Evolutionary conservation across 345 rosid species (phyloP).

Genomic region (Geranium brycei): DNA sequence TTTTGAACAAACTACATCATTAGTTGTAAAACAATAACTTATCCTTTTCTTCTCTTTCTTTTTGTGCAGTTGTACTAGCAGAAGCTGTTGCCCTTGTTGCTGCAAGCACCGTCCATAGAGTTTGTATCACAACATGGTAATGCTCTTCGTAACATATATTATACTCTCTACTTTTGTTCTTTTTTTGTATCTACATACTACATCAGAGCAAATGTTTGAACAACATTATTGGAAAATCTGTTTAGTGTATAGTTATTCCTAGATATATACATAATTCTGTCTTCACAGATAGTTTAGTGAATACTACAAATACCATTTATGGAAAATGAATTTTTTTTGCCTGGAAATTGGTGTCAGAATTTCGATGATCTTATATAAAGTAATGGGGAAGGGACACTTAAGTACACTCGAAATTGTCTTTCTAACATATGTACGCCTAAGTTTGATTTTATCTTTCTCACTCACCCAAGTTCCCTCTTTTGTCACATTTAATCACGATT

Average conservation of each 20-base stretch:
- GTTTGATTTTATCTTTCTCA: no score
- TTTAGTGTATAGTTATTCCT: neutral
- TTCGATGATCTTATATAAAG: no score
- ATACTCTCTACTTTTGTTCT: neutral
- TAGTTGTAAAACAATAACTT: neutral
- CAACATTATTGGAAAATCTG: neutral
- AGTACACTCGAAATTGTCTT: no score
- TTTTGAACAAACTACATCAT: neutral
- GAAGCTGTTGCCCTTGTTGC: conserved; percentile 59
- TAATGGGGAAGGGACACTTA: no score
- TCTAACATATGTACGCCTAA: no score
- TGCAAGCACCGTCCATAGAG: conserved; percentile 64
- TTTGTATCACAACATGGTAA: conserved; percentile 83
- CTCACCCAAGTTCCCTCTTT: no score
- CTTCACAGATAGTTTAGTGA: neutral
- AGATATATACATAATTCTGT: neutral
- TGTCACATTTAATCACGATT: no score
- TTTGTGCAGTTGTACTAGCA: conserved; percentile 47
- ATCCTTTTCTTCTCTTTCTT: neutral
- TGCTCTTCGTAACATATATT: conserved; percentile 1
- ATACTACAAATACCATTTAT: neutral
- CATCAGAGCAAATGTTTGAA: neutral
- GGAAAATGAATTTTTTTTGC: neutral
- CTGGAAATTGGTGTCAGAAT: neutral
- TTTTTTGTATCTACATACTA: neutral